phyloP scores from a whole-genome alignment of 1,284 basidiomycete species.

The Ganoderma lucidum region DNA sequence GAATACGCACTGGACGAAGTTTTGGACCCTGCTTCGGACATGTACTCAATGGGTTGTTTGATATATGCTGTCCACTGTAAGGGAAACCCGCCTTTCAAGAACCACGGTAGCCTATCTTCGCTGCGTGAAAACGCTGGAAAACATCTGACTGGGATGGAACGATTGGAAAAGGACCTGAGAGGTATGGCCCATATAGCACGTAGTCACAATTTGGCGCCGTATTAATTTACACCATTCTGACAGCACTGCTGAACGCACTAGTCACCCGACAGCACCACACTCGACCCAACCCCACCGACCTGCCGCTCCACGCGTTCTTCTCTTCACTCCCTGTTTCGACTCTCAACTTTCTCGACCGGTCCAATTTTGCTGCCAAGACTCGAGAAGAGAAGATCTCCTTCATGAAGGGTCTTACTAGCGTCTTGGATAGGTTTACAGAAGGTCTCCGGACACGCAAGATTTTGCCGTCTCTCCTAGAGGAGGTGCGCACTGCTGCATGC shows the following conservation, averaged over 20 bases:
- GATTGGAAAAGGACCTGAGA: constrained; percentile 74
- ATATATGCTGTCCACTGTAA: constrained; percentile 92
- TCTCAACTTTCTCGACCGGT: constrained; percentile 95
- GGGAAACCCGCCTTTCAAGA: constrained; percentile 88
- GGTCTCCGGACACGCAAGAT: constrained; percentile 90
- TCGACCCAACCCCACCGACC: constrained; percentile 79
- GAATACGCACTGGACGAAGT: constrained; percentile 95
- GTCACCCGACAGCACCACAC: constrained; percentile 81
- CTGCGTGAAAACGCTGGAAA: constrained; percentile 84
- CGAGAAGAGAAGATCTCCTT: constrained; percentile 97
- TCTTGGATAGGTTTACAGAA: constrained; percentile 90
- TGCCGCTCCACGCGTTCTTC: constrained; percentile 91
- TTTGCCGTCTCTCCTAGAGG: constrained; percentile 93
- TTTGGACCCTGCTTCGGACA: constrained; percentile 87
- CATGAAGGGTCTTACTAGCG: constrained; percentile 87
- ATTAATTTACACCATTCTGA: not conserved
- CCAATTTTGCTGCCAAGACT: constrained; percentile 94
- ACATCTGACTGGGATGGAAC: constrained; percentile 64
- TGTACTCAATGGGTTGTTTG: constrained; percentile 94
- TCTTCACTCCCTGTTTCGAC: constrained; percentile 97
- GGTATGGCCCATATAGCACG: constrained; percentile 46
- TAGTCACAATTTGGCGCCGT: not conserved
- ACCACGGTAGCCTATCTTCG: constrained; percentile 83
- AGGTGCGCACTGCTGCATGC: constrained; percentile 57
- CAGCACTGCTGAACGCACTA: constrained; percentile 81